phyloP scores from a whole-genome alignment of 1,139 yeast genomes.

The Pichia sp. region DNA sequence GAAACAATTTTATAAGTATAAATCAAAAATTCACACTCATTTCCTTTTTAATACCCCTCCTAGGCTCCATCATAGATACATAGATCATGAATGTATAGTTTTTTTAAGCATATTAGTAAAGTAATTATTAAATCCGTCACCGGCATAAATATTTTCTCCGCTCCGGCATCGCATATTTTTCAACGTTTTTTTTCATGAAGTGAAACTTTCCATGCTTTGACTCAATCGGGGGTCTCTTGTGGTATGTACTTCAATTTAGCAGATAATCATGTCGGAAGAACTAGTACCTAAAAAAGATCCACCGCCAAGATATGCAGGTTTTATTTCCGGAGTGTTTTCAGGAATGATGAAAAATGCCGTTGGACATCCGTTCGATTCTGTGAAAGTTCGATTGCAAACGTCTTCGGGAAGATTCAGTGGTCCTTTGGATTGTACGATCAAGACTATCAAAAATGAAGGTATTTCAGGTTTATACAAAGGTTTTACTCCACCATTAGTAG shows the following conservation, averaged over 20 bases:
- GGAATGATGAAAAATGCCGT: slow-evolving; percentile 84
- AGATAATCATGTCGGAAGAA: slow-evolving; percentile 1
- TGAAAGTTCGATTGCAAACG: slow-evolving; percentile 82
- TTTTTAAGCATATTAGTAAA: neutral
- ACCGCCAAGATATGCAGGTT: slow-evolving; percentile 61
- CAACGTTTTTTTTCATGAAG: no score
- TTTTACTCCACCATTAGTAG: slow-evolving; percentile 84
- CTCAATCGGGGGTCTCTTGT: no score
- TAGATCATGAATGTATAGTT: no score
- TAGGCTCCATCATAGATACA: no score
- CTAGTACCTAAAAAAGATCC: slow-evolving; percentile 7
- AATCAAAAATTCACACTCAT: no score
- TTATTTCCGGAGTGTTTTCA: slow-evolving; percentile 80
- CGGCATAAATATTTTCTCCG: no score
- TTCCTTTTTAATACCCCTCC: neutral
- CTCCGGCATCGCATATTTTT: no score
- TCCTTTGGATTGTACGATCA: slow-evolving; percentile 70
- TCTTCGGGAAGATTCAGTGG: slow-evolving; percentile 68
- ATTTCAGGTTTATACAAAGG: slow-evolving; percentile 74
- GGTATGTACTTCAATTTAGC: no score
- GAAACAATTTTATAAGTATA: slow-evolving; percentile 53
- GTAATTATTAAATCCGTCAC: no score
- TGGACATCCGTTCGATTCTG: slow-evolving; percentile 91
- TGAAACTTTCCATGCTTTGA: no score
- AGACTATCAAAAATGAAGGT: slow-evolving; percentile 71